Evolutionary conservation across 2,329 filamentous ascomycete genomes (phyloP).

Genomic region (Neurospora crassa): DNA sequence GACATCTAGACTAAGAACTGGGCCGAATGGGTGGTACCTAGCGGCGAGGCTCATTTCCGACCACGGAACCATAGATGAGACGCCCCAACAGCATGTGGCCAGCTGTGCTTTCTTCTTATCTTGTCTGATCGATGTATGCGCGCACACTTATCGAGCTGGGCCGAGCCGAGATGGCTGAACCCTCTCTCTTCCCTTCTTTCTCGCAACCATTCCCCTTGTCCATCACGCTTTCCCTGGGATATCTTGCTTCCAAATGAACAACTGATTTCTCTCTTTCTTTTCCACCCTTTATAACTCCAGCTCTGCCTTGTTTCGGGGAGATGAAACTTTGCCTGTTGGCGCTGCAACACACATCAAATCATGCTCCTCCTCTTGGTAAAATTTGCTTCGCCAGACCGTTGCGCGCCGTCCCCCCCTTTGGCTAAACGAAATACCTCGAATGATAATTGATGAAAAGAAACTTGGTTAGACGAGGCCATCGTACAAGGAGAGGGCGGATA

Average conservation of each 20-base stretch:
- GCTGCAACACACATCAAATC: background rate
- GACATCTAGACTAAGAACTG: background rate
- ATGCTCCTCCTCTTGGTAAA: background rate
- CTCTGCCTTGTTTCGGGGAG: background rate
- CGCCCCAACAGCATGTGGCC: background rate
- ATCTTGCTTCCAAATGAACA: background rate
- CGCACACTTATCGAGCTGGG: background rate
- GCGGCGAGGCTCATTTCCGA: background rate
- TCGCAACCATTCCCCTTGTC: background rate
- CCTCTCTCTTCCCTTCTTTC: background rate
- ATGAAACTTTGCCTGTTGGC: background rate
- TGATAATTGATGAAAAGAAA: background rate
- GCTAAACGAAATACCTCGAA: background rate
- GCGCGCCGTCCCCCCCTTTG: background rate
- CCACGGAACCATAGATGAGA: background rate
- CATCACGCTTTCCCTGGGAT: background rate
- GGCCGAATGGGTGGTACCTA: background rate
- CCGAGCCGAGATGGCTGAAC: background rate
- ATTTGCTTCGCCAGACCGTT: background rate
- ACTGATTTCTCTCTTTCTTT: background rate
- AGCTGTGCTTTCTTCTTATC: background rate
- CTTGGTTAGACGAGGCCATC: conserved; percentile 71
- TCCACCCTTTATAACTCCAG: background rate
- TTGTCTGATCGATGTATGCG: background rate
- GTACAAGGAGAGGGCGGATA: conserved; percentile 91